Evolutionary conservation across 768 basidiomycete species (phyloP), one percentile per base, ranked within the genome.

Genomic region (Pisolithus tinctorius): DNA sequence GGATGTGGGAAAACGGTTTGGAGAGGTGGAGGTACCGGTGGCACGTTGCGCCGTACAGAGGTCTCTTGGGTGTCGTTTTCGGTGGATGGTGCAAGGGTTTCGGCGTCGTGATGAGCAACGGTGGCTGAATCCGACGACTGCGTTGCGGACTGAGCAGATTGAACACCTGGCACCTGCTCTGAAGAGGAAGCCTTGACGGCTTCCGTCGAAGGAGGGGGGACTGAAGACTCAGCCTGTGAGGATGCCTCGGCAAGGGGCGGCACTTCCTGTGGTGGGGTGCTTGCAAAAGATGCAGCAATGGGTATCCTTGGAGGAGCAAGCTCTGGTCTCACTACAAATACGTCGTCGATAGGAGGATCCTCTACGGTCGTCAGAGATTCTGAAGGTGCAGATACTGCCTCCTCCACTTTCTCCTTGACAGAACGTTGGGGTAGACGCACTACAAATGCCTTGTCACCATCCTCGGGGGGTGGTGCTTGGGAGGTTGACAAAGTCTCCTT

Each of bases 261-360:
- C 48, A 48, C 20, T 29, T 56, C 51, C 14, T 11, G 58, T 46
- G 71, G 61, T 6, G 73, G 14, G 4, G 43, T 16, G n/a, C 14
- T 23, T n/a, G 17, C 64, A 5, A 65, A 63, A 43, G 55, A 61
- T 54, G 53, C 64, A 54, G 53, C 62, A 52, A 60, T 68, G 2
- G 56, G 58, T 37, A 60, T 55, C 45, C 59, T 60, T 38, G 55
- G 56, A 52, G 58, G 60, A 27, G 73, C 74, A 47, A 77, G 68
- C 34, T 73, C 72, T 2, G 80, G 78, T 50, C 76, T 67, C n/a
- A 82, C 79, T 30, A 74, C 78, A 59, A 82, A 82, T 27, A 79
- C 72, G 34, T 82, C 81, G 55, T 83, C 80, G 45, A 76, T 62
- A 13, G 72, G 67, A 16, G 69, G 63, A 52, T 77, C 75, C 42